These are phyloP conservation scores for Thinopyrum elongatum DNA, from an alignment of 176 grass and related monocot species.

Conservation along the genomic window DNA sequence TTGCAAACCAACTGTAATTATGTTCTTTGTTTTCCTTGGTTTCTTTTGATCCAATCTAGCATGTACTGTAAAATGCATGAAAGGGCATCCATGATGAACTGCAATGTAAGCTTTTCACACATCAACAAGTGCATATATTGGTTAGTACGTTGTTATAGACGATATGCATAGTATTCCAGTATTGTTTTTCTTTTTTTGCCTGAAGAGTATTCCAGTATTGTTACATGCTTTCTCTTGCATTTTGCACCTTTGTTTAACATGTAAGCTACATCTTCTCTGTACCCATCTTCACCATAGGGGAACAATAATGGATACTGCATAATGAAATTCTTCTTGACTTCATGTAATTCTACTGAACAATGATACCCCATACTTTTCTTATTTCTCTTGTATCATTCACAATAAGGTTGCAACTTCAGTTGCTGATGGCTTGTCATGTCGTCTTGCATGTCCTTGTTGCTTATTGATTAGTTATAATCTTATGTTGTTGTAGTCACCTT, in stretches of 20 bases:
- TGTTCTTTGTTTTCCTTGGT: constrained; percentile 1
- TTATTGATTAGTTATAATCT: neutral
- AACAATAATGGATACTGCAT: neutral
- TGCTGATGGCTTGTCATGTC: neutral
- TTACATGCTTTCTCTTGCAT: neutral
- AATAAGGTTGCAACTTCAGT: neutral
- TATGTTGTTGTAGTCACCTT: neutral
- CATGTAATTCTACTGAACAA: neutral
- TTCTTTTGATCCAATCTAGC: neutral
- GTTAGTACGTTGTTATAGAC: neutral
- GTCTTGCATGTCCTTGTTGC: neutral
- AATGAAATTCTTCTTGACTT: neutral
- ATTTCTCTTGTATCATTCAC: neutral
- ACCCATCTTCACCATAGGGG: neutral
- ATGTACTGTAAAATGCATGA: neutral
- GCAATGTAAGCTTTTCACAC: no score
- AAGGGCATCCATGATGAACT: neutral
- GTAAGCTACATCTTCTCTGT: neutral
- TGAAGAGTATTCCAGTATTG: no score
- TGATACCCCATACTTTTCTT: neutral
- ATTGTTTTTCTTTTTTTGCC: no score
- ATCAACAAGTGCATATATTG: neutral
- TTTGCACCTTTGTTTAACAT: neutral
- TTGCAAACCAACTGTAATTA: neutral
- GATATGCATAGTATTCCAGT: neutral